phyloP scores from a whole-genome alignment of 768 basidiomycete genomes.

The Sistotremastrum suecicum region DNA sequence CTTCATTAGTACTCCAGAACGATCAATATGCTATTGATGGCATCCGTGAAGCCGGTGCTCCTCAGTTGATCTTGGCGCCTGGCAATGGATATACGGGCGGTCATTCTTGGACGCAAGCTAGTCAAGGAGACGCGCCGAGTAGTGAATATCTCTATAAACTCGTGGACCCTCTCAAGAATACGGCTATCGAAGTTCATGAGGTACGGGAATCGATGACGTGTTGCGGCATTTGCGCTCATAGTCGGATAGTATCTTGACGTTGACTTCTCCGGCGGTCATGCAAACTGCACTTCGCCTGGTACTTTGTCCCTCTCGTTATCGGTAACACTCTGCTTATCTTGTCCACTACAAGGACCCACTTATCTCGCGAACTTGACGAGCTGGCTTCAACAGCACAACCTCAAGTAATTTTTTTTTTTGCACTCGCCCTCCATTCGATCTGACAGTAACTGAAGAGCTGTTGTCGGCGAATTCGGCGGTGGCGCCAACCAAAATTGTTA shows the following conservation, averaged over 20 bases:
- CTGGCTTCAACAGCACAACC: constrained; percentile 27
- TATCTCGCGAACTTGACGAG: constrained; percentile 28
- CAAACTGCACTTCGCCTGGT: constrained; percentile 27
- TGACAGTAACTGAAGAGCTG: constrained; percentile 17
- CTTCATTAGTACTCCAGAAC: constrained; percentile 26
- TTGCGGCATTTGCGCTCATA: background rate
- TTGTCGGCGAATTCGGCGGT: constrained; percentile 32
- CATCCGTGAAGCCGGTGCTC: constrained; percentile 25
- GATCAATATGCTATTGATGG: constrained; percentile 31
- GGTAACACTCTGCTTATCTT: background rate
- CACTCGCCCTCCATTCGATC: background rate
- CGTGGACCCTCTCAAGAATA: constrained; percentile 25
- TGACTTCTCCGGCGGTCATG: constrained; percentile 30
- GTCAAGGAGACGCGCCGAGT: constrained; percentile 20
- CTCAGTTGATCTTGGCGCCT: constrained; percentile 30
- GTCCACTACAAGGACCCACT: constrained; percentile 12
- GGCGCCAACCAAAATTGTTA: constrained; percentile 27
- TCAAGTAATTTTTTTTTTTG: constrained; percentile 19
- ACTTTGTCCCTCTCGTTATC: too few relatives aligned
- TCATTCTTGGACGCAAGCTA: constrained; percentile 26
- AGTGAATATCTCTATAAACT: constrained; percentile 29
- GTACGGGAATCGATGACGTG: constrained; percentile 3
- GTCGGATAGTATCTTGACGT: constrained; percentile 15
- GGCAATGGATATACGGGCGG: constrained; percentile 35
- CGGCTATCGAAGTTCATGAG: constrained; percentile 34